Percentiles rank a stretch among this genome's conserved stretches.
These are phyloP conservation scores for Aaosphaeria pasadenensis DNA, from an alignment of 2,329 filamentous ascomycete genomes.

Conservation along the genomic window DNA sequence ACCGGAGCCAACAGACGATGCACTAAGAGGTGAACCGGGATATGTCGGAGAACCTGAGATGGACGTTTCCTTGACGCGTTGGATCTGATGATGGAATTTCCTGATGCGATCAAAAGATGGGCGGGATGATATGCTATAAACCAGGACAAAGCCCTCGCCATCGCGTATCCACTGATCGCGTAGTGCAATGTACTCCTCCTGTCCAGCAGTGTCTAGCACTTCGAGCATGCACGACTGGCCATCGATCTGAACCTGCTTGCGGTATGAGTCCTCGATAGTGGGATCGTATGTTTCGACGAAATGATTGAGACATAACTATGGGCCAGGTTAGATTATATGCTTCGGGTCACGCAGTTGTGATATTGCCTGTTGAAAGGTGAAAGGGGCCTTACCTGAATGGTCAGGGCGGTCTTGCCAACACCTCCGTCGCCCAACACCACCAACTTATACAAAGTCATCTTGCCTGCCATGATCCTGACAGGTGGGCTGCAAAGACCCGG, in stretches of 20 bases:
- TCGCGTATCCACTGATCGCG: conserved; percentile 98
- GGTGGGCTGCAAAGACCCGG: neutral
- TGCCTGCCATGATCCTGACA: conserved; percentile 69
- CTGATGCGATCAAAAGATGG: conserved; percentile 94
- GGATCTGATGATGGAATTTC: conserved; percentile 94
- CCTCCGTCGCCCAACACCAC: conserved; percentile 93
- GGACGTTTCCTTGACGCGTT: conserved; percentile 90
- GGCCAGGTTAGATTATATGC: neutral
- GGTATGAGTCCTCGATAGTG: conserved; percentile 67
- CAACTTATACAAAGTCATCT: conserved; percentile 95
- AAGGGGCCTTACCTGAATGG: conserved; percentile 70
- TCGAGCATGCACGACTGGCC: conserved; percentile 95
- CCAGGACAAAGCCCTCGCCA: conserved; percentile 93
- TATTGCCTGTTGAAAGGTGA: neutral
- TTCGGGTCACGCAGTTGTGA: no score
- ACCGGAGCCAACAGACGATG: conserved; percentile 51
- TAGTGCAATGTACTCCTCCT: conserved; percentile 96
- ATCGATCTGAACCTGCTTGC: conserved; percentile 79
- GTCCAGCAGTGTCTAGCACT: conserved; percentile 93
- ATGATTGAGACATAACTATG: conserved; percentile 88
- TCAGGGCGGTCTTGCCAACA: conserved; percentile 90
- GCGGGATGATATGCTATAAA: conserved; percentile 97
- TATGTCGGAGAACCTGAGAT: conserved; percentile 70
- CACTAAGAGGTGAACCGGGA: conserved; percentile 68
- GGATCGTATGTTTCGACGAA: conserved; percentile 89